Percentiles rank a stretch among this genome's conserved stretches.
Conservation (phyloP, 805 yeast genomes). For the Monosporozyma servazzii region DNA sequence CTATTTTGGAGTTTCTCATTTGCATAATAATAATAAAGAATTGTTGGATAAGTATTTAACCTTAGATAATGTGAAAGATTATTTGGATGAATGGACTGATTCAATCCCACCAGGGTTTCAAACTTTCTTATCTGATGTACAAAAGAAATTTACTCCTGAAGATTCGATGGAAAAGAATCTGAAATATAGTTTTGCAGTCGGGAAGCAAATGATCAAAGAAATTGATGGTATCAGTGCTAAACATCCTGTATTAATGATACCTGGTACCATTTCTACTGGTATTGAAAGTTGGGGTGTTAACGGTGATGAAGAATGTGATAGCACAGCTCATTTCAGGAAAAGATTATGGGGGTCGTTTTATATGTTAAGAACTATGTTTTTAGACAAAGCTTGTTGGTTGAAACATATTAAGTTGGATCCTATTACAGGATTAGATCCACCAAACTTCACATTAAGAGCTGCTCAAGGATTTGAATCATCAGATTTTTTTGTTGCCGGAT, state of each 20-base stretch:
- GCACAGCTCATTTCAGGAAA: constrained; percentile 77
- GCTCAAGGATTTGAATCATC: constrained; percentile 96
- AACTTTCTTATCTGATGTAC: constrained; percentile 49
- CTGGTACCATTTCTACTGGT: constrained; percentile 94
- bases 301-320: constrained; percentile 72
- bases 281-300: constrained; percentile 85
- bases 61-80: constrained; percentile 50
- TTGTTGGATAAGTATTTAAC: constrained; percentile 40
- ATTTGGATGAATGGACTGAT: constrained; percentile 65
- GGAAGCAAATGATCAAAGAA: constrained; percentile 48
- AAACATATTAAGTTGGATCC: constrained; percentile 84
- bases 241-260: constrained; percentile 83
- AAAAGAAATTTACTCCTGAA: constrained; percentile 12
- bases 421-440: constrained; percentile 88
- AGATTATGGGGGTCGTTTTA: constrained; percentile 95
- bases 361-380: constrained; percentile 85
- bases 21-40: constrained; percentile 19
- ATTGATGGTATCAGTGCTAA: constrained; percentile 42
- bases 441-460: constrained; percentile 68
- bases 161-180: constrained; percentile 62
- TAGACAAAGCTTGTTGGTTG: constrained; percentile 90
- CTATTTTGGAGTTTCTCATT: constrained; percentile 40
- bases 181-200: constrained; percentile 83
- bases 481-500: constrained; percentile 92
- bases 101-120: constrained; percentile 59